Evolutionary conservation across 2,329 filamentous ascomycete genomes (phyloP), one percentile per base, ranked within the genome.

Genomic region (Sclerotiophoma versabilis): DNA sequence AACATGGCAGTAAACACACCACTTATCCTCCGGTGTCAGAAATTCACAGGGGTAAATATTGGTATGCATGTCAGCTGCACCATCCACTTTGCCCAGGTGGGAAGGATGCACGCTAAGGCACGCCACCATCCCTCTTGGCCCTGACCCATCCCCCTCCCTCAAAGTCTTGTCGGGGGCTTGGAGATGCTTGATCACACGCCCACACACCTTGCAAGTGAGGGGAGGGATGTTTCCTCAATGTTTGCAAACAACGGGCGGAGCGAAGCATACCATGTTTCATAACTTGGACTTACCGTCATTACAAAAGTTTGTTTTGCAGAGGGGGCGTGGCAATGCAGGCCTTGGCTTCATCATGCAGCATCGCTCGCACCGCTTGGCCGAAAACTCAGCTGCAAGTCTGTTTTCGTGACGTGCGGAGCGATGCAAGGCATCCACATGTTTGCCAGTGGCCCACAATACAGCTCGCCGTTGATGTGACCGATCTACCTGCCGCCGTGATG

Each of bases 11-110:
- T 37, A 19, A 29, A 22, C 30, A 42, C 30, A 30, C 29, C 22
- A 27, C 22, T 27, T 20, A 33, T 7, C 10, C 15, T 27, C n/a
- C 20, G 20, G 23, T 17, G 37, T 41, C 23, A 36, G 30, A 32
- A 23, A 23, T 20, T 9, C 17, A 29, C 42, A 46, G 27, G 42
- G 36, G 22, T 46, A 15, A 39, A 26, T 41, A 52, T 52, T 52
- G 49, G 20, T 20, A 46, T 33, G 49, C 49, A 39, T 36, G 49
- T 52, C 49, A 52, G 49, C 49, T 46, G 42, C 34, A 12, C 11
- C 25, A 14, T 14, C 32, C 38, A 19, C 9, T 29, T 8, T n/a
- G 14, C 20, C 25, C 37, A 26, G 23, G 43, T 23, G 11, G 3
- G 14, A 33, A 23, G 25, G 27, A 33, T 36, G n/a, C 34, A 36